These are phyloP conservation scores for Leptosphaerulina australis DNA, from an alignment of 2,329 filamentous ascomycete genomes.

Conservation along the genomic window DNA sequence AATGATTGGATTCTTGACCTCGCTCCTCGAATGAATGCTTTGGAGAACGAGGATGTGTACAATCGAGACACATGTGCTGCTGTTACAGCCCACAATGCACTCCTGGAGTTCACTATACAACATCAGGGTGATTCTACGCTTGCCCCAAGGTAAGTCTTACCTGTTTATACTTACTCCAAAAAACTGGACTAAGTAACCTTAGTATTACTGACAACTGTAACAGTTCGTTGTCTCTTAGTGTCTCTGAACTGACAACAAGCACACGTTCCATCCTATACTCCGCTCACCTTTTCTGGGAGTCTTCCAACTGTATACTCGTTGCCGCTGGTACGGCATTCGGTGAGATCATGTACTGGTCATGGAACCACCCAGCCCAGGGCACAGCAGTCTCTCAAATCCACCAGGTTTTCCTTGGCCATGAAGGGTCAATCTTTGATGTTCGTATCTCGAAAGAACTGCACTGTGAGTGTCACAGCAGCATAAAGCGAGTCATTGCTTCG, in stretches of 20 bases:
- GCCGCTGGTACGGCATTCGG: conserved; percentile 93
- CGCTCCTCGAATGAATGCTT: conserved; percentile 21
- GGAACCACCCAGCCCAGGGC: conserved; percentile 48
- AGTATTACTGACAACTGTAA: conserved; percentile 2
- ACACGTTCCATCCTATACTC: conserved; percentile 88
- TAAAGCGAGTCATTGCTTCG: conserved; percentile 74
- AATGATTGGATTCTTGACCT: conserved; percentile 50
- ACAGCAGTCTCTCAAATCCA: conserved; percentile 52
- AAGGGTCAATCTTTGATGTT: conserved; percentile 93
- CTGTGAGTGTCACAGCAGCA: conserved; percentile 40
- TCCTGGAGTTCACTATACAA: conserved; percentile 59
- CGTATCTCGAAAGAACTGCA: conserved; percentile 65
- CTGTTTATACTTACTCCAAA: too few relatives aligned
- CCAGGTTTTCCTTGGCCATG: conserved; percentile 71
- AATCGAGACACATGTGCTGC: conserved; percentile 31
- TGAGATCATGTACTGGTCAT: conserved; percentile 90
- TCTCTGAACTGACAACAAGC: conserved; percentile 64
- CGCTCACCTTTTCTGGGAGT: conserved; percentile 72
- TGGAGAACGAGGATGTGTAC: conserved; percentile 16
- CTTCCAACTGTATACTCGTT: conserved; percentile 67
- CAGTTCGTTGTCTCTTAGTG: conserved; percentile 28
- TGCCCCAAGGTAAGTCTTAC: conserved; percentile 13
- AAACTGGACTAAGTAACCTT: not conserved
- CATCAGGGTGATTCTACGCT: conserved; percentile 5
- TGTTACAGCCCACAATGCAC: conserved; percentile 87